phyloP scores from a whole-genome alignment of 306 rosid species.

The Cucumis hystrix region DNA sequence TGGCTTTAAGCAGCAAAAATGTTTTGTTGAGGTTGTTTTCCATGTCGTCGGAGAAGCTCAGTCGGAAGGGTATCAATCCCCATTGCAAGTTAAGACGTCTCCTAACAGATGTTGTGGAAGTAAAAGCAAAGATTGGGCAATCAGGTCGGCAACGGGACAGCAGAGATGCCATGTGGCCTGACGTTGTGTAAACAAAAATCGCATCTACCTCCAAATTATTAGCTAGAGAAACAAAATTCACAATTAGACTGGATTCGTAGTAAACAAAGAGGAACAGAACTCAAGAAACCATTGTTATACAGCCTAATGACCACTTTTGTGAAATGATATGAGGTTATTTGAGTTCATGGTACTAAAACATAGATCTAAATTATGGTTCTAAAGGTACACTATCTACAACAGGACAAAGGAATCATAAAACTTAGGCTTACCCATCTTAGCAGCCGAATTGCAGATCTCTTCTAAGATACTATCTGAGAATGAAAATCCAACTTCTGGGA shows the following conservation, averaged over 20 bases:
- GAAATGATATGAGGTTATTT: neutral
- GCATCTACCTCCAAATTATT: constrained; percentile 93
- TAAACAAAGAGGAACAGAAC: neutral
- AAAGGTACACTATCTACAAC: neutral
- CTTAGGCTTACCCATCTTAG: constrained; percentile 74
- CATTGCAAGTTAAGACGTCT: constrained; percentile 93
- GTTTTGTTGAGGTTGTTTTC: constrained; percentile 90
- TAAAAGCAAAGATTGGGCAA: constrained; percentile 95
- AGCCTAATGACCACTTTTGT: neutral
- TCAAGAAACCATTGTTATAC: neutral
- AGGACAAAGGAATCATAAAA: constrained; percentile 5
- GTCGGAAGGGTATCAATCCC: constrained; percentile 95
- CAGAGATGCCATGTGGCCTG: constrained; percentile 94
- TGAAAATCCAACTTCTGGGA: constrained; percentile 59
- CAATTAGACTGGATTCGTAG: neutral
- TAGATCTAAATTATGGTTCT: neutral
- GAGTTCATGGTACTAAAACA: neutral
- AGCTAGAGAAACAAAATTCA: constrained; percentile 46
- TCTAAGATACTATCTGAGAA: constrained; percentile 79
- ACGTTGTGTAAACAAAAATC: constrained; percentile 76
- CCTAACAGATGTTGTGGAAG: constrained; percentile 61
- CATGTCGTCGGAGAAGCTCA: constrained; percentile 91
- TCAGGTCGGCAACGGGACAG: constrained; percentile 96
- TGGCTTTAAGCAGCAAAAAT: constrained; percentile 82
- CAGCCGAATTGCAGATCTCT: constrained; percentile 93